Evolutionary conservation across 352 stramenopile species (phyloP), one percentile per base, ranked within the genome.

Genomic region (Phytophthora capsici): DNA sequence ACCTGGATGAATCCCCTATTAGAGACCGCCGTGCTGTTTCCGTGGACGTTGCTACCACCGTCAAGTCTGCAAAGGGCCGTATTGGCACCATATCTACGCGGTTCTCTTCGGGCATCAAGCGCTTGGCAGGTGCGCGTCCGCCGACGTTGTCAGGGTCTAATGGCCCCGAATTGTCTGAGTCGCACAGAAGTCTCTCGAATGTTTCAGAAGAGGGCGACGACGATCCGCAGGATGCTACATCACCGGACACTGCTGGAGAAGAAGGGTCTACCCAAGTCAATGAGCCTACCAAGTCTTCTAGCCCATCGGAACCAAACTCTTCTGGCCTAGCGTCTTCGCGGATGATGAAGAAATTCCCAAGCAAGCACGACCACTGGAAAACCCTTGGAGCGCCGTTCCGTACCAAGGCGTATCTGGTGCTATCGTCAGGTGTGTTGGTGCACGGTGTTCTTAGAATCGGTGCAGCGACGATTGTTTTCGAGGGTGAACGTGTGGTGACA

Each of bases 381-480:
- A 84, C 72, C 4, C 47, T 92, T 8, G 75, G 73, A 4, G 77
- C 76, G 6, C 75, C 74, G 14, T 93, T 90, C 62, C 73, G 80
- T n/a, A 95, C 84, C 3, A 91, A 91, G 41, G 74, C 84, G 9
- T 95, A 95, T 68, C 58, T 95, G 26, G 71, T 93, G 17, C 62
- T 95, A 2, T 80, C 84, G 10, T 93, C 80, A 0, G 86, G 86
- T 17, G 62, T 91, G 4, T 76, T 93, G 58, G 79, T 95, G 7
- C 84, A 89, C 48, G 86, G 86, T 46, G 82, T 83, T 16, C 66
- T 95, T 38, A 84, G 86, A 10, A 88, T 95, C 36, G 86, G 86
- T 9, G 61, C 71, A 22, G 80, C 73, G 2, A 93, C 83, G 16
- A 88, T 95, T 41, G 82, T 92, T 8, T 95, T 95, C 56, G 86